Percentiles rank a stretch among this genome's conserved stretches.
Evolutionary conservation across 345 rosid species (phyloP).

Genomic region (Lepidium aucheri): DNA sequence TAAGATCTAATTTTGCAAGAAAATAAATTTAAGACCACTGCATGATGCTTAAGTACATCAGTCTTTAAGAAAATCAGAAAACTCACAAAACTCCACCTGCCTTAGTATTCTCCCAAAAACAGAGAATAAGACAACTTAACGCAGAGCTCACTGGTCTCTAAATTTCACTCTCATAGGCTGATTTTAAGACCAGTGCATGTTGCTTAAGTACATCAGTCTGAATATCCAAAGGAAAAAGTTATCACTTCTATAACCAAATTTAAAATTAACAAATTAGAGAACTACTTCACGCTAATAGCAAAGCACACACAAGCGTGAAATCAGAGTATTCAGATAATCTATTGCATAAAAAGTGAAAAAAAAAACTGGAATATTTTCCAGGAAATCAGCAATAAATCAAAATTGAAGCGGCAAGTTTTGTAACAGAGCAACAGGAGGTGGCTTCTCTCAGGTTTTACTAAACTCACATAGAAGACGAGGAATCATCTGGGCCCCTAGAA

Average conservation of each 20-base stretch:
- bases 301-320: neutral
- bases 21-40: neutral
- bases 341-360: neutral
- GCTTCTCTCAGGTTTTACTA: constrained; percentile 3
- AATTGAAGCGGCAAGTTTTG: constrained; percentile 9
- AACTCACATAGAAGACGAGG: constrained; percentile 1
- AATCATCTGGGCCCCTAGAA: constrained; percentile 9
- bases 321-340: neutral
- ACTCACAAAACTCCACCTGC: constrained; percentile 8
- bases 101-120: constrained; percentile 8
- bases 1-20: neutral
- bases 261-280: neutral
- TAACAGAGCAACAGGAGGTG: neutral
- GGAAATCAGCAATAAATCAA: neutral
- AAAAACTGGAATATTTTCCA: neutral
- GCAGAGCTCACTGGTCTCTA: neutral
- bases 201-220: neutral
- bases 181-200: constrained; percentile 21
- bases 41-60: no score
- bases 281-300: neutral
- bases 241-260: neutral
- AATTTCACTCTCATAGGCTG: constrained; percentile 1
- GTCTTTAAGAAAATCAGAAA: neutral
- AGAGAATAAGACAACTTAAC: constrained; percentile 11
- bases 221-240: neutral